Conservation (phyloP, 805 yeast species). For the Candida verbasci region DNA sequence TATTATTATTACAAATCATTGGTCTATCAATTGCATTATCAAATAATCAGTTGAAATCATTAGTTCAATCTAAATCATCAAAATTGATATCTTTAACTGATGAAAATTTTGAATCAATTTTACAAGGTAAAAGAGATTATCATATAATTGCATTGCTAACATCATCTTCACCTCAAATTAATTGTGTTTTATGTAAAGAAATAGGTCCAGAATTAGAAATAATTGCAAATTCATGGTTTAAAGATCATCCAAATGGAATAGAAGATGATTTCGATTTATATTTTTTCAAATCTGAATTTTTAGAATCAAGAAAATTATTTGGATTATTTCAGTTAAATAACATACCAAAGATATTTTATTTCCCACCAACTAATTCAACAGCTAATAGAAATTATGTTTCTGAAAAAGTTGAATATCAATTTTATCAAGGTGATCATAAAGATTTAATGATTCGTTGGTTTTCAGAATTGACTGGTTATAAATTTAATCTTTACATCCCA, state of each 20-base stretch:
- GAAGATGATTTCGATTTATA: slow-evolving; percentile 34
- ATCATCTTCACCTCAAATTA: slow-evolving; percentile 67
- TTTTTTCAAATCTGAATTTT: slow-evolving; percentile 74
- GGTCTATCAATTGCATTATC: slow-evolving; percentile 19
- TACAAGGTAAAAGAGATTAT: slow-evolving; percentile 66
- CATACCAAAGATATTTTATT: slow-evolving; percentile 74
- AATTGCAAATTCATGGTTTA: slow-evolving; percentile 55
- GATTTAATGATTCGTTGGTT: slow-evolving; percentile 36
- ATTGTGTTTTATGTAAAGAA: slow-evolving; percentile 70
- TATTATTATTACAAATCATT: slow-evolving; percentile 9
- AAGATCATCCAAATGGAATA: slow-evolving; percentile 49
- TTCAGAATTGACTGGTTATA: slow-evolving; percentile 24
- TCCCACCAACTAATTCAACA: slow-evolving; percentile 44
- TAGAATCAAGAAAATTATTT: slow-evolving; percentile 50
- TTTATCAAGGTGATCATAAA: slow-evolving; percentile 42
- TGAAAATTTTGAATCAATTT: slow-evolving; percentile 49
- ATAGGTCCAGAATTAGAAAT: slow-evolving; percentile 60
- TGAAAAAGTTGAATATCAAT: slow-evolving; percentile 39
- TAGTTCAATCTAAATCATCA: slow-evolving; percentile 15
- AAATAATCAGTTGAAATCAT: slow-evolving; percentile 17
- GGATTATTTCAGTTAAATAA: slow-evolving; percentile 53
- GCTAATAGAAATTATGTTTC: slow-evolving; percentile 23
- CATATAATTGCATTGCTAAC: slow-evolving; percentile 66
- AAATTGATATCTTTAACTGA: slow-evolving; percentile 45
- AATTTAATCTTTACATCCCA: slow-evolving; percentile 36